phyloP scores from a whole-genome alignment of 1,139 yeast genomes.

The Yamadazyma kanchanaburiensis region DNA sequence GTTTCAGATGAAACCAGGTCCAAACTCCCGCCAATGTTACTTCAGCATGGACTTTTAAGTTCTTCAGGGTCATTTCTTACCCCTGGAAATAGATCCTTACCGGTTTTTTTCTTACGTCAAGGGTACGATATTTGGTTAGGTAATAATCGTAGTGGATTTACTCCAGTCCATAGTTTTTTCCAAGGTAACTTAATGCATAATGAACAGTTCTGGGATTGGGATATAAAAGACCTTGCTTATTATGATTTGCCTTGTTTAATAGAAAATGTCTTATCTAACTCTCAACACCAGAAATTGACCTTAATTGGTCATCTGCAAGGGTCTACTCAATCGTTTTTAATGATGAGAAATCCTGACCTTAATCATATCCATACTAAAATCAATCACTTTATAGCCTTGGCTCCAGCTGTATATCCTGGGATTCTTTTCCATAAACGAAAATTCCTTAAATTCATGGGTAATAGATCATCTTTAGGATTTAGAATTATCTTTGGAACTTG shows the following conservation, averaged over 20 bases:
- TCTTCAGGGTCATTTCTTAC: slow-evolving; percentile 84
- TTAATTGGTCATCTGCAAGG: slow-evolving; percentile 91
- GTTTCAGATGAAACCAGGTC: slow-evolving; percentile 28
- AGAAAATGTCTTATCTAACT: slow-evolving; percentile 49
- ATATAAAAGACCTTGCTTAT: slow-evolving; percentile 72
- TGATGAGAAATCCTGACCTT: slow-evolving; percentile 40
- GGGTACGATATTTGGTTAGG: slow-evolving; percentile 96
- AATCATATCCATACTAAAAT: slow-evolving; percentile 42
- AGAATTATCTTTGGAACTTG: slow-evolving; percentile 56
- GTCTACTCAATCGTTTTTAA: slow-evolving; percentile 75
- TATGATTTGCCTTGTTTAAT: slow-evolving; percentile 75
- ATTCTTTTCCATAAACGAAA: slow-evolving; percentile 53
- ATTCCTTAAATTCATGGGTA: slow-evolving; percentile 56
- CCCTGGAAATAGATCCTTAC: slow-evolving; percentile 72
- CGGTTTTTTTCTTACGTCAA: slow-evolving; percentile 52
- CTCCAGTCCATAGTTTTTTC: slow-evolving; percentile 53
- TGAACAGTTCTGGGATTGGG: slow-evolving; percentile 79
- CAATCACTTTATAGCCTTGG: slow-evolving; percentile 68
- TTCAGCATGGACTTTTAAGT: slow-evolving; percentile 84
- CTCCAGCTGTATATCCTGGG: slow-evolving; percentile 93
- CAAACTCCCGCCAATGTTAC: slow-evolving; percentile 55
- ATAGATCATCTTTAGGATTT: slow-evolving; percentile 32
- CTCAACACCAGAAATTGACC: slow-evolving; percentile 48
- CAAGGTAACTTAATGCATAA: slow-evolving; percentile 43
- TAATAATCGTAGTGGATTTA: slow-evolving; percentile 83